Evolutionary conservation across 1,284 basidiomycete genomes (phyloP).

Genomic region (Apiotrichum gamsii): DNA sequence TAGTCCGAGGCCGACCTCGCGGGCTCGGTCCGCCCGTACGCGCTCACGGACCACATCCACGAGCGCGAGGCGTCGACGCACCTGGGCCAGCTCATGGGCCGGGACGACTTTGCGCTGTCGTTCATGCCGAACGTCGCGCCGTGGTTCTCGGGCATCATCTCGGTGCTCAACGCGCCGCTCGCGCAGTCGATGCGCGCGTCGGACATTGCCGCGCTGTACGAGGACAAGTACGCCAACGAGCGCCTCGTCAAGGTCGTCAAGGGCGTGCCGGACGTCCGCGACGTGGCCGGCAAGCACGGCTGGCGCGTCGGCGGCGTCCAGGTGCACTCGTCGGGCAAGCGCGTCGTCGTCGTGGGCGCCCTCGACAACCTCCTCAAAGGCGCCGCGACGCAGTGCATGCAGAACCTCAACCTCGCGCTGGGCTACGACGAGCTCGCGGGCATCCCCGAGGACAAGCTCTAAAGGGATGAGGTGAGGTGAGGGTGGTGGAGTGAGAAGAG

Average conservation of each 20-base stretch:
- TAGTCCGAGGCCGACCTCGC: constrained; percentile 60
- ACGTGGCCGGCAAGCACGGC: constrained; percentile 76
- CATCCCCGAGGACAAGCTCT: constrained; percentile 54
- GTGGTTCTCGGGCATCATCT: constrained; percentile 96
- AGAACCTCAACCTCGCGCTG: constrained; percentile 92
- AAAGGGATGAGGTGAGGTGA: background rate
- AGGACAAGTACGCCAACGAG: constrained; percentile 71
- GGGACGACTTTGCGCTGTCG: constrained; percentile 58
- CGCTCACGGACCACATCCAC: constrained; percentile 96
- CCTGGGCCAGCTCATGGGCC: constrained; percentile 58
- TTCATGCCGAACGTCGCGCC: constrained; percentile 85
- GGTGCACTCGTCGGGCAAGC: constrained; percentile 77
- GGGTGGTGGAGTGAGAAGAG: no score
- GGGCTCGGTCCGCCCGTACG: constrained; percentile 74
- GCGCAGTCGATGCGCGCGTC: constrained; percentile 58
- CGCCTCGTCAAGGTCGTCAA: constrained; percentile 62
- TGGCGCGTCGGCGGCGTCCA: constrained; percentile 91
- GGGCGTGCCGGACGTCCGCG: constrained; percentile 68
- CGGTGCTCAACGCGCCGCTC: constrained; percentile 76
- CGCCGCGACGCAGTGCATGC: constrained; percentile 93
- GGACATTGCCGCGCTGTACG: constrained; percentile 69
- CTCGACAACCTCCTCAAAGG: constrained; percentile 96
- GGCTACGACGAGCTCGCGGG: constrained; percentile 88
- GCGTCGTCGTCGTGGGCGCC: constrained; percentile 88
- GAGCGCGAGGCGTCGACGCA: constrained; percentile 88